Evolutionary conservation across 345 rosid species (phyloP), one percentile per base, ranked within the genome.

Genomic region (Lepidium africanum): DNA sequence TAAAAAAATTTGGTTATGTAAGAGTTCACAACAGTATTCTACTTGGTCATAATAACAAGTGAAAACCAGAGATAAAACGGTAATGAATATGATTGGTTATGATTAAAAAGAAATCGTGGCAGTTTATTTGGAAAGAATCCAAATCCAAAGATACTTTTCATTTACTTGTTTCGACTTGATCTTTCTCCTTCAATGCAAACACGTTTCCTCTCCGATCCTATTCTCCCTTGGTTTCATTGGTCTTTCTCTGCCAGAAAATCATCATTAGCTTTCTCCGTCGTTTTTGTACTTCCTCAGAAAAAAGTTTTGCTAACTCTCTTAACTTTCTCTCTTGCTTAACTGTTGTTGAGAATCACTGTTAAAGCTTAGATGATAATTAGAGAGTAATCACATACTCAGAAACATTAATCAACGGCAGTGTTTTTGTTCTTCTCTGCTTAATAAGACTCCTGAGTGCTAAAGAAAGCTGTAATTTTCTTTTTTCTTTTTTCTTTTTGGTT

Each of bases 211-310:
- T 79, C 81, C 55, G 41, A 82, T 8, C 78, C 72, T n/a, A 14
- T 65, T 37, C 65, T 62, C 15, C 78, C 76, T 12, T 77, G 55
- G 48, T 25, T 67, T 37, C 49, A 49, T 65, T 72, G 59, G 35
- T 47, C 58, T 4, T 38, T 16, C 49, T 75, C 85, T 30, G 13
- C 81, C 49, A 78, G 70, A 62, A 72, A 66, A 21, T 41, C 67
- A 53, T 62, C 69, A 19, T 2, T 77, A 52, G 3, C 82, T 33
- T 66, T 78, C 15, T 77, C 86, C 21, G 42, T 90, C 75, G 86
- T 90, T 25, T 78, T 89, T 72, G 88, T 90, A 97, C 87, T 96
- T 13, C 76, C 97, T 41, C 62, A 77, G 70, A 82, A 80, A 69
- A 90, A 93, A 94, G 98, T 88, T 73, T 21, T 21, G 41, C 33